Evolutionary conservation across 2,329 filamentous ascomycete genomes (phyloP), one percentile per base, ranked within the genome.

Genomic region (Gyromitra esculenta): DNA sequence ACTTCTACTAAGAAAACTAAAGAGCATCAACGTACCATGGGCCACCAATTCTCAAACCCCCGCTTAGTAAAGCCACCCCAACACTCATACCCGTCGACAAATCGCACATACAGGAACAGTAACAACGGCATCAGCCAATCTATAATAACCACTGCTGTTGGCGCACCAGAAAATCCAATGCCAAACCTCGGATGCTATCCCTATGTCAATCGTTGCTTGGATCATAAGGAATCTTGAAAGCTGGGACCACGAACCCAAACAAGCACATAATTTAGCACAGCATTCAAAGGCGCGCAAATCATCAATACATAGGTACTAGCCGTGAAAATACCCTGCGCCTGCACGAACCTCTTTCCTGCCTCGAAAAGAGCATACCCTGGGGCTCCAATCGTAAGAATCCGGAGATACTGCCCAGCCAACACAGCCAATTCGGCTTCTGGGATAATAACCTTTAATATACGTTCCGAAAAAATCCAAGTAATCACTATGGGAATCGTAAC

Each of bases 281-380:
- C 91, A 82, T 96, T 97, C 25, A 96, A 84, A 0, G 94, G 94
- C 0, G 93, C 93, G 39, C 92, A 94, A 79, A 97, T 87, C 1
- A 97, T 84, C 0, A 97, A 88, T 9, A 94, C 92, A 81, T 94
- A 96, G 0, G 94, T 91, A 0, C 92, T 93, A 0, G 93, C 92
- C 0, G 88, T 89, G 83, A 96, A 96, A 11, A 96, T 84, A 7
- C 92, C 92, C 83, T 97, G 94, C 0, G 94, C 94, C 83, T 97
- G 94, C 1, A 96, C 87, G 80, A 91, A 97, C 80, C 95, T 92
- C 85, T 97, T 97, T 82, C 90, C 90, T 21, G 79, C 73, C 66
- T 81, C 80, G 80, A 95, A 95, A 2, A 87, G 86, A 11, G 91
- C 91, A 82, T 92, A 94, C 1, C 91, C 92, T 0, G 92, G 92